Evolutionary conservation across 2,329 filamentous ascomycete species (phyloP), one percentile per base, ranked within the genome.

Genomic region (Verticillium tricorpus): DNA sequence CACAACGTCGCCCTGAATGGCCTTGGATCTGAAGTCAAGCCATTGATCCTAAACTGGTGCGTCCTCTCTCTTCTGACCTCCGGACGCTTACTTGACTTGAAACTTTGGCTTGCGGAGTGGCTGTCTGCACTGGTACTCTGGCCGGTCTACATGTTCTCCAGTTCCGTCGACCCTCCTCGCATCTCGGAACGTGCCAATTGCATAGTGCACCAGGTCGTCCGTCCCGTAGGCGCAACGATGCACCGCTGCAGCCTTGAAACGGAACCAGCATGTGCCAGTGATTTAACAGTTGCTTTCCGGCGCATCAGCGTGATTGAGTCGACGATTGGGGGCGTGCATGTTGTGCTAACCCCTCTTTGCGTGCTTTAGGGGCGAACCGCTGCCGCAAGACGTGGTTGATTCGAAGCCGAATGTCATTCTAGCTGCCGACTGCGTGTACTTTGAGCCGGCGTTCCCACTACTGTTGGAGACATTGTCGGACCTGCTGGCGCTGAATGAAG

Each of bases 401-500:
- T 80, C 81, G 67, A 84, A 85, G 65, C 92, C 93, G 19, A 87
- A 93, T 69, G 81, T 97, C 61, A 88, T 99, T 61, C 83, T 98
- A n/a, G 95, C 95, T 3, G 94, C 93, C 50, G 95, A 98, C 75
- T 98, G 94, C 76, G 93, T 97, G 57, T 99, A 98, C 79, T 96
- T 96, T 74, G 95, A 98, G 76, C 93, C 94, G 2, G 92, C 95
- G 1, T 98, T 98, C 71, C 93, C 94, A 34, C 81, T 97, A 37
- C 83, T 99, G 56, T 84, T 95, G 71, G 79, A 87, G 65, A 98
- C 94, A 6, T 78, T 98, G 66, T 80, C 85, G 63, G 87, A 91
- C 65, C 80, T 97, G 57, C 81, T 97, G 66, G 83, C 85, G 17
- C 83, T 93, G 54, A 93, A 89, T 73, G 89, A 89, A 25, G 74